Base-by-base conservation (phyloP, 2,329 filamentous ascomycete species). In the Didymella lethalis region DNA sequence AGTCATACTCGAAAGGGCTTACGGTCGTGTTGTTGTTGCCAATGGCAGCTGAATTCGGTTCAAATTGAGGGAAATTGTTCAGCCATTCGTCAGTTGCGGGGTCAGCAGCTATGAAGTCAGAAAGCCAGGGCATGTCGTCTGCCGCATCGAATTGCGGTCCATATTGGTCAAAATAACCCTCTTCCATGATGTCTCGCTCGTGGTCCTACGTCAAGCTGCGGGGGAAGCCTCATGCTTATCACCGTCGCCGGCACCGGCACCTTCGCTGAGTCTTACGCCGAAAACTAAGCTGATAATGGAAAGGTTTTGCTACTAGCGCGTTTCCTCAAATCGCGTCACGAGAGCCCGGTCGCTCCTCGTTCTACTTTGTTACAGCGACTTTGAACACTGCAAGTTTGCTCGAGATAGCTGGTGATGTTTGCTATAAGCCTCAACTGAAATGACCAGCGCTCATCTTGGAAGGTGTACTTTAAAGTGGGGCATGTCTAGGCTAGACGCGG, bases 101-200 rank as follows among this genome's bases (percentile, higher is more conserved):
- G 12, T 59, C 56, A 23, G 40, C 29, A 20, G 56, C 50, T 26
- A 54, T 36, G n/a, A 59, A 50, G 8, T 59, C 56, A 14, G 56
- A 54, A 36, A 59, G 46, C 56, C 56, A 59, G 12, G 56, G 34
- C 41, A 54, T 50, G 8, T 59, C 56, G 4, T 54, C 56, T 16
- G 41, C 32, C 11, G 20, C 12, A 6, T 47, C 40, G 16, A 46
- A n/a, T 28, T 47, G 46, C 12, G 26, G 40, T 14, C n/a, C 32
- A 54, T 59, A 47, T n/a, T 50, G 46, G n/a, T 18, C 46, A 7
- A 50, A 59, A 4, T 59, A 50, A 8, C 34, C 50, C 23, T 18
- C 28, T 10, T 59, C 56, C 56, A 59, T 59, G 7, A 10, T 54
- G 20, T 51, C 23, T 38, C 41, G 34, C 23, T 50, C 26, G 31